Evolutionary conservation across 1,284 basidiomycete species (phyloP).

Genomic region (Omphalotus olearius): DNA sequence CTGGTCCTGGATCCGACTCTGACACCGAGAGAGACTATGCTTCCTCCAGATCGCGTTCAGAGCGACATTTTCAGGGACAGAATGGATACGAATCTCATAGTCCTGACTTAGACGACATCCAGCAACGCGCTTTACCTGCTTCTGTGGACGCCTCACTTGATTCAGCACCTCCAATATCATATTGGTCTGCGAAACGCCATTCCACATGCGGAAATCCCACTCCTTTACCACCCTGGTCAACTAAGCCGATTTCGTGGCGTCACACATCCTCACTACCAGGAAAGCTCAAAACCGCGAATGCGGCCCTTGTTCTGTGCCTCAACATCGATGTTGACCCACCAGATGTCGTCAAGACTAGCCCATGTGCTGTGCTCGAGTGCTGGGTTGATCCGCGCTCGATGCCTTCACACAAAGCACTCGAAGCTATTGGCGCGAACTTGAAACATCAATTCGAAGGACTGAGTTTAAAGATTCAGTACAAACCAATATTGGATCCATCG

Average conservation of each 20-base stretch:
- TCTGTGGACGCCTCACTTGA: conserved; percentile 41
- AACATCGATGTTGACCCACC: conserved; percentile 99
- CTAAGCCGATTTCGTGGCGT: conserved; percentile 75
- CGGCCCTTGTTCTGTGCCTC: conserved; percentile 91
- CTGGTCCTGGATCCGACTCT: conserved; percentile 11
- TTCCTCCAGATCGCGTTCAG: conserved; percentile 11
- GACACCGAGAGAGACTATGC: conserved; percentile 13
- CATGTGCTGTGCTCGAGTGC: conserved; percentile 92
- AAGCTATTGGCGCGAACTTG: conserved; percentile 87
- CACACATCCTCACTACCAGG: conserved; percentile 56
- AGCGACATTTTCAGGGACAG: not conserved
- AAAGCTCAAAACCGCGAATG: conserved; percentile 88
- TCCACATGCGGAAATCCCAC: conserved; percentile 84
- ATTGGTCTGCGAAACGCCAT: conserved; percentile 84
- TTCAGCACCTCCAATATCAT: conserved; percentile 58
- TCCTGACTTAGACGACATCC: conserved; percentile 3
- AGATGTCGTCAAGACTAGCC: conserved; percentile 95
- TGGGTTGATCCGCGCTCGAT: conserved; percentile 96
- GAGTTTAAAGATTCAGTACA: conserved; percentile 87
- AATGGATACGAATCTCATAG: conserved; percentile 4
- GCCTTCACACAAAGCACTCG: conserved; percentile 84
- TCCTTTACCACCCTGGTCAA: conserved; percentile 58
- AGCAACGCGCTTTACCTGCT: not conserved
- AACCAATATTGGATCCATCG: conserved; percentile 90
- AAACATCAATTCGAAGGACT: conserved; percentile 97